phyloP scores from a whole-genome alignment of 2,329 filamentous ascomycete species.

The Neofusicoccum cordaticola region DNA sequence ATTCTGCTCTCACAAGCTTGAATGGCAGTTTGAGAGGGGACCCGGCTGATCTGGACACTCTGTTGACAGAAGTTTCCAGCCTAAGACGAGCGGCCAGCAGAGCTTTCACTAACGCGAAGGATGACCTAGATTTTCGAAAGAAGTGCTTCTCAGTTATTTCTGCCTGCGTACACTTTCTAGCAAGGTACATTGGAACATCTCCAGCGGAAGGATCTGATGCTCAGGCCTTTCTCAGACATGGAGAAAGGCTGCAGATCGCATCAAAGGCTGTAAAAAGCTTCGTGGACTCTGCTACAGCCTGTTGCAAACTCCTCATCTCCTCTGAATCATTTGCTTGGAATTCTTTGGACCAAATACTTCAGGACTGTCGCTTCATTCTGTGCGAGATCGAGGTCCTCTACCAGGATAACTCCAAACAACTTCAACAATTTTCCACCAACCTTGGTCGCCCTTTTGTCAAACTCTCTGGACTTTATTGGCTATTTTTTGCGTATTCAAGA shows the following conservation, averaged over 20 bases:
- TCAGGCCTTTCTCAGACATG: background rate
- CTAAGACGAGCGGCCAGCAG: slow-evolving; percentile 26
- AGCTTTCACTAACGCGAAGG: slow-evolving; percentile 22
- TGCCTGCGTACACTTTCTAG: slow-evolving; percentile 31
- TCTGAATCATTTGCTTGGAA: slow-evolving; percentile 28
- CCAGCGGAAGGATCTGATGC: slow-evolving; percentile 23
- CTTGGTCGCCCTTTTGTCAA: slow-evolving; percentile 51
- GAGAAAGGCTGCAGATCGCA: slow-evolving; percentile 3
- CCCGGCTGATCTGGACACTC: slow-evolving; percentile 31
- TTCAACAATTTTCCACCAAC: slow-evolving; percentile 16
- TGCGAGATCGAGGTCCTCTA: slow-evolving; percentile 25
- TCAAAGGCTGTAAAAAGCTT: slow-evolving; percentile 32
- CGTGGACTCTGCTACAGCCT: slow-evolving; percentile 34
- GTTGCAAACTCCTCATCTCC: slow-evolving; percentile 30
- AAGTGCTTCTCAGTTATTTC: slow-evolving; percentile 25
- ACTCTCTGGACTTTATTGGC: slow-evolving; percentile 70
- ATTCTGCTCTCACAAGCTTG: slow-evolving; percentile 27
- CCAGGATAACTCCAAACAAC: slow-evolving; percentile 9
- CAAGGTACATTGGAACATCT: slow-evolving; percentile 30
- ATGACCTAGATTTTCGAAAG: slow-evolving; percentile 5
- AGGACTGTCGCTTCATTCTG: slow-evolving; percentile 31
- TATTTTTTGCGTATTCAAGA: slow-evolving; percentile 57
- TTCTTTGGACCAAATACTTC: slow-evolving; percentile 30
- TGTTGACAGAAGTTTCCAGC: slow-evolving; percentile 31
- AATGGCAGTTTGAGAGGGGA: slow-evolving; percentile 32